A percentile compares a stretch with the other conserved stretches of the same genome.
These are phyloP conservation scores for Isabelozyma heimii DNA, from an alignment of 805 yeast species.

Conservation along the genomic window DNA sequence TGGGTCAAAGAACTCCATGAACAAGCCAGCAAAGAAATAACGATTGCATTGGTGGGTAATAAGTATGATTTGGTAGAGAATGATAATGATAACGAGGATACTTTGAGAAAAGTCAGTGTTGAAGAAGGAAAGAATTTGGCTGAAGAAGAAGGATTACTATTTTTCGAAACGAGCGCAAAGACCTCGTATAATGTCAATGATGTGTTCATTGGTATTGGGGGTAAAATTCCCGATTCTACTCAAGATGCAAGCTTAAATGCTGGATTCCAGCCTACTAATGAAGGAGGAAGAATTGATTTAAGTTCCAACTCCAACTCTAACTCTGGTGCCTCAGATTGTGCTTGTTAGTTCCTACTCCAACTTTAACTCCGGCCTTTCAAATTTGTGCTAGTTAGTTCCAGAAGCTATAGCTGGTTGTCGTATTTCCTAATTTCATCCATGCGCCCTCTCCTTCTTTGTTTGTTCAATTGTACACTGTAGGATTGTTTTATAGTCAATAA, in stretches of 20 bases:
- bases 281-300: constrained; percentile 38
- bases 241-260: constrained; percentile 5
- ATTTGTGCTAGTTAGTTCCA: background rate
- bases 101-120: constrained; percentile 70
- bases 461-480: background rate
- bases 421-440: background rate
- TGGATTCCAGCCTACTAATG: constrained; percentile 5
- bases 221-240: constrained; percentile 62
- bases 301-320: constrained; percentile 8
- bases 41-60: constrained; percentile 92
- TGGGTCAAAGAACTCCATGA: constrained; percentile 97
- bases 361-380: background rate
- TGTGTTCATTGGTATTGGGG: constrained; percentile 86
- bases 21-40: constrained; percentile 88
- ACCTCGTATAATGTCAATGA: constrained; percentile 86
- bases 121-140: constrained; percentile 89
- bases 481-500: background rate
- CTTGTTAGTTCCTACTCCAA: constrained; percentile 10
- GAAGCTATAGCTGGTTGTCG: background rate
- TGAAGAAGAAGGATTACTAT: constrained; percentile 84
- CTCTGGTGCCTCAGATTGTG: constrained; percentile 14
- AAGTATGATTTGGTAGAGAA: constrained; percentile 76
- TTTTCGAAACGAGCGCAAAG: constrained; percentile 94
- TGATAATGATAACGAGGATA: constrained; percentile 46
- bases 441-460: background rate